A percentile compares a stretch with the other conserved stretches of the same genome.
These are phyloP conservation scores for Macrolepiota fuliginosa DNA, from an alignment of 768 basidiomycete species.

Conservation along the genomic window DNA sequence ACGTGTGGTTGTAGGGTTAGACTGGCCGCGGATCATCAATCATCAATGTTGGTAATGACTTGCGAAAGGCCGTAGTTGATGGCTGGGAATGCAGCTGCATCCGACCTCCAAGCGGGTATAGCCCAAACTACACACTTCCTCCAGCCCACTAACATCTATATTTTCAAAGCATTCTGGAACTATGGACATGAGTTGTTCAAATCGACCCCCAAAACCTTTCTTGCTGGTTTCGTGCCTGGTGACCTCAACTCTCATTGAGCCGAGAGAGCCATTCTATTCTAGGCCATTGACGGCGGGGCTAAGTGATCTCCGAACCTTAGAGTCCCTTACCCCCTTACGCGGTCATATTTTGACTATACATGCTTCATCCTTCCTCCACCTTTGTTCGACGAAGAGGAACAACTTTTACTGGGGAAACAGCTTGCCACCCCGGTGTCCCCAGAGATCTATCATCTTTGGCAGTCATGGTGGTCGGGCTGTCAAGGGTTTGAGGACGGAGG, in stretches of 20 bases:
- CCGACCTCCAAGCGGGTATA: slow-evolving; percentile 32
- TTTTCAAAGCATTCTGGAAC: slow-evolving; percentile 51
- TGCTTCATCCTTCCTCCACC: slow-evolving; percentile 35
- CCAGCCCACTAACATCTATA: not conserved
- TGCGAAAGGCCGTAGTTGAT: slow-evolving; percentile 35
- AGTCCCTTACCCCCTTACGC: slow-evolving; percentile 28
- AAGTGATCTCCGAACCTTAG: slow-evolving; percentile 11
- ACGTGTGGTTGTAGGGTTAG: too few relatives aligned
- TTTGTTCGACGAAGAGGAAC: slow-evolving; percentile 30
- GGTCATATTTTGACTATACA: slow-evolving; percentile 49
- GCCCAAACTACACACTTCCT: not conserved
- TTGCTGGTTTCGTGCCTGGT: slow-evolving; percentile 53
- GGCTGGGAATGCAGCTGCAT: slow-evolving; percentile 37
- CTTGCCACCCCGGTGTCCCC: slow-evolving; percentile 31
- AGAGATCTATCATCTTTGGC: slow-evolving; percentile 34
- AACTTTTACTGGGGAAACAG: slow-evolving; percentile 27
- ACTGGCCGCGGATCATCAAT: too few relatives aligned
- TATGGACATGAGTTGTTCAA: slow-evolving; percentile 61
- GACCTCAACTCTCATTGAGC: slow-evolving; percentile 41
- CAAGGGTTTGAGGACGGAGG: slow-evolving; percentile 12
- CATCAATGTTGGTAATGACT: slow-evolving; percentile 43
- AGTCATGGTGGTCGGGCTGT: slow-evolving; percentile 32
- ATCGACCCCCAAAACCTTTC: slow-evolving; percentile 48
- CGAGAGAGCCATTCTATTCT: slow-evolving; percentile 22
- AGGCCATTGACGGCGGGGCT: not conserved